Conservation (phyloP, 2,329 filamentous ascomycete species). For the Nothophaeocryptopus gaeumannii region DNA sequence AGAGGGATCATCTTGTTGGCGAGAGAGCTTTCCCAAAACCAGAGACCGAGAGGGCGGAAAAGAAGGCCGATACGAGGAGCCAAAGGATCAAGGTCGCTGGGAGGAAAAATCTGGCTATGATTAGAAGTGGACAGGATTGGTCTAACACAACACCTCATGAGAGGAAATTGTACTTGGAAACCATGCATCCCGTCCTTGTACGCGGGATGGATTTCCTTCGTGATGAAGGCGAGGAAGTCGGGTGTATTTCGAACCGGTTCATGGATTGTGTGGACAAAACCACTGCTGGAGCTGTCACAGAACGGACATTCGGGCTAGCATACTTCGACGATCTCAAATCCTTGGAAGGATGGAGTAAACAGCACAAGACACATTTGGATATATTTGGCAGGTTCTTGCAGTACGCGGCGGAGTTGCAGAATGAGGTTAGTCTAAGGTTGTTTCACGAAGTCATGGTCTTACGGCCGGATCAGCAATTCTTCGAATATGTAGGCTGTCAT, state of each 20-base stretch:
- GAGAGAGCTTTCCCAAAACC: conserved; percentile 33
- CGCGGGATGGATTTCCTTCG: conserved; percentile 47
- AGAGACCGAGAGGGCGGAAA: conserved; percentile 12
- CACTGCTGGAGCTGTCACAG: conserved; percentile 7
- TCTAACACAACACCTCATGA: conserved; percentile 41
- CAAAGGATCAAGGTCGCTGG: conserved; percentile 36
- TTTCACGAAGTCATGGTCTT: conserved; percentile 29
- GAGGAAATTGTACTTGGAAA: conserved; percentile 44
- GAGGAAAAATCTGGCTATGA: conserved; percentile 43
- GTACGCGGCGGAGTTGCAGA: conserved; percentile 25
- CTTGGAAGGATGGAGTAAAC: conserved; percentile 26
- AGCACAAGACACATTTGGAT: conserved; percentile 26
- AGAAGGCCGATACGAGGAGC: conserved; percentile 2
- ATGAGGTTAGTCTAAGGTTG: conserved; percentile 20
- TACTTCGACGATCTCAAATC: conserved; percentile 26
- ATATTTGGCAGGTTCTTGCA: conserved; percentile 27
- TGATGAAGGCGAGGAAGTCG: conserved; percentile 43
- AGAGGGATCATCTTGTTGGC: conserved; percentile 28
- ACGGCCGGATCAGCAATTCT: conserved; percentile 22
- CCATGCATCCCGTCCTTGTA: conserved; percentile 46
- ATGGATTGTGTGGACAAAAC: conserved; percentile 38
- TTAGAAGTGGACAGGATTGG: conserved; percentile 50
- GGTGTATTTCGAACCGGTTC: conserved; percentile 45
- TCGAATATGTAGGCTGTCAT: conserved; percentile 28
- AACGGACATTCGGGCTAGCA: conserved; percentile 27